Base-by-base conservation (phyloP, 1,284 basidiomycete species). In the Anthracocystis panici-leucophaei region DNA sequence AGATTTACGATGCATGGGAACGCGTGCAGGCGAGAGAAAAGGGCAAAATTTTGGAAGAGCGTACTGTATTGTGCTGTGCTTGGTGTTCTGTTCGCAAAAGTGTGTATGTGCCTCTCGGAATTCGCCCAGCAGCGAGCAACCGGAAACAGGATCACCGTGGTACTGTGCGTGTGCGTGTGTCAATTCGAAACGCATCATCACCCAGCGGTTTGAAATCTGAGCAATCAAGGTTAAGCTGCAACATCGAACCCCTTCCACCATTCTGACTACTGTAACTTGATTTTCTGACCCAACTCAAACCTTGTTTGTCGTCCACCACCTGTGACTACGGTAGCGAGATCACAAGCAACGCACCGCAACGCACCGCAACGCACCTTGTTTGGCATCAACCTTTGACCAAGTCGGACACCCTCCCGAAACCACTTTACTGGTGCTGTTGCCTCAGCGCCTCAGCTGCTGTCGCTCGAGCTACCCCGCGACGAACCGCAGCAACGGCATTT, bases 61-160 rank as follows among this genome's bases (percentile, higher is more conserved):
- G 44, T 46, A 21, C 12, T 3, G 44, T 25, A 3, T 20, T 46
- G 45, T 46, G 45, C 31, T 16, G 45, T 27, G 45, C 12, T 4
- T 6, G 31, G 11, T 12, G 9, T 33, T 33, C 31, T 33, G 31
- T 33, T 33, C 10, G 6, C 2, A 33, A 33, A 33, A 33, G 31
- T 38, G 14, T 16, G 35, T 38, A 3, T 38, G 35, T 16, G 14
- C 14, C 29, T 29, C 54, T 56, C 31, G 44, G 44, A 56, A 56
- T 58, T 59, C 31, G 57, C 49, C 57, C 41, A 31, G 57, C 23
- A 35, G 41, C 33, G 23, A 20, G 40, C 52, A 42, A 31, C 53
- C 31, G 42, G 44, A 52, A 60, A 50, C 38, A 48, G 42, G 57
- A 51, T 59, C 49, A 31, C 57, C 35, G 35, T 49, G 38, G 35